Evolutionary conservation across 768 basidiomycete genomes (phyloP).

Genomic region (Tubosaeta sp.): DNA sequence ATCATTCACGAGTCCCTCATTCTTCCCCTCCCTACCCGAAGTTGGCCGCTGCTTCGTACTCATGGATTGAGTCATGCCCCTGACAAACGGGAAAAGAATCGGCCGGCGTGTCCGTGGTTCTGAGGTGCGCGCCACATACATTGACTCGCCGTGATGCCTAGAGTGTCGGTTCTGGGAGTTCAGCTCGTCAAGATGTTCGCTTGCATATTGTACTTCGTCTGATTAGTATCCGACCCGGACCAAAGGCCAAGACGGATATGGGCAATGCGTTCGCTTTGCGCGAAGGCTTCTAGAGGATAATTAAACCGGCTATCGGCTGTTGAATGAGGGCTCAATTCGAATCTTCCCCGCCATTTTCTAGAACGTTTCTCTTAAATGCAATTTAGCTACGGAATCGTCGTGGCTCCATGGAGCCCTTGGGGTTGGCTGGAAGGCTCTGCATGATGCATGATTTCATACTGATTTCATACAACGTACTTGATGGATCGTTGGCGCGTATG

Average conservation of each 20-base stretch:
- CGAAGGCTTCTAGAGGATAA: not conserved
- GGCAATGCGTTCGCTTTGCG: not conserved
- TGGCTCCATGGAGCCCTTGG: constrained; percentile 27
- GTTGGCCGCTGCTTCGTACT: not conserved
- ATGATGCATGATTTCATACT: not conserved
- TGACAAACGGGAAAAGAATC: not conserved
- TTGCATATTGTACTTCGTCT: not conserved
- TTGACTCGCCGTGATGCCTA: not conserved
- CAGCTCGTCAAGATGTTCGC: not conserved
- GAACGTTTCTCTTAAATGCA: not conserved
- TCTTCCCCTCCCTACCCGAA: not conserved
- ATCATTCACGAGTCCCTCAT: not conserved
- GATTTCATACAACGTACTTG: constrained; percentile 4
- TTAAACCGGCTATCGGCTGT: not conserved
- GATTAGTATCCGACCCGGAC: not conserved
- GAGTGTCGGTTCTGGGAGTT: not conserved
- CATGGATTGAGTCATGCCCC: constrained; percentile 2
- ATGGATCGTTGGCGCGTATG: constrained; percentile 2
- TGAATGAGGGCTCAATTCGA: constrained; percentile 2
- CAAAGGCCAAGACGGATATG: not conserved
- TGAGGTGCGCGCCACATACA: not conserved
- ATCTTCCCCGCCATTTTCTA: not conserved
- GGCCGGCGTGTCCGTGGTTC: not conserved
- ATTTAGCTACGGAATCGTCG: not conserved
- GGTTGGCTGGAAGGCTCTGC: constrained; percentile 2